Evolutionary conservation across 2,329 filamentous ascomycete genomes (phyloP).

Genomic region (Cladobotryum mycophilum): DNA sequence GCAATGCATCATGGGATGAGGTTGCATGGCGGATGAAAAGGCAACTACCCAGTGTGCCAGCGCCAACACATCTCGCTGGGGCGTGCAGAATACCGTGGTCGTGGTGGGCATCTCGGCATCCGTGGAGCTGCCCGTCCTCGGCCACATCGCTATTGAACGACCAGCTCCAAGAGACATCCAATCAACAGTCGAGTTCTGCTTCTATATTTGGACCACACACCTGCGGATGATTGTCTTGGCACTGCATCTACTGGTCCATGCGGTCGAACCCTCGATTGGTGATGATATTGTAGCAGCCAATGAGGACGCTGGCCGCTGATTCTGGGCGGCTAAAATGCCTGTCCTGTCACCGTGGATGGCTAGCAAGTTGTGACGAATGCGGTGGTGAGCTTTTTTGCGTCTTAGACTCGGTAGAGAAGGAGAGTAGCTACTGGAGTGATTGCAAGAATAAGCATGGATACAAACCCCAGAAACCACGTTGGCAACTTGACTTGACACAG

Average conservation of each 20-base stretch:
- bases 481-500: no score
- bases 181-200: conserved; percentile 21
- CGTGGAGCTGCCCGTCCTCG: conserved; percentile 16
- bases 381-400: no score
- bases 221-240: conserved; percentile 14
- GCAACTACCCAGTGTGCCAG: no score
- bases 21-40: not conserved
- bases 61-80: no score
- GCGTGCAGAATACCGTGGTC: conserved; percentile 15
- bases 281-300: conserved; percentile 16
- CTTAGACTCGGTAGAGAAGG: no score
- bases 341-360: not conserved
- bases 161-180: conserved; percentile 21
- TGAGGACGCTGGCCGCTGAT: conserved; percentile 8
- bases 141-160: conserved; percentile 18
- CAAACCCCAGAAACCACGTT: no score
- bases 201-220: conserved; percentile 33
- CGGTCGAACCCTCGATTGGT: conserved; percentile 30
- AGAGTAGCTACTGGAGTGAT: no score
- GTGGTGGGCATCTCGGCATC: conserved; percentile 15
- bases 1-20: conserved; percentile 10
- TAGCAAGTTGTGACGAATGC: no score
- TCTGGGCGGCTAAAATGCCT: conserved; percentile 11
- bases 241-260: conserved; percentile 29
- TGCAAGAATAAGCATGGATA: no score